A percentile compares a stretch with the other conserved stretches of the same genome.
Conservation (phyloP, 2,329 filamentous ascomycete species). For the Phyllosticta paracitricarpa region DNA sequence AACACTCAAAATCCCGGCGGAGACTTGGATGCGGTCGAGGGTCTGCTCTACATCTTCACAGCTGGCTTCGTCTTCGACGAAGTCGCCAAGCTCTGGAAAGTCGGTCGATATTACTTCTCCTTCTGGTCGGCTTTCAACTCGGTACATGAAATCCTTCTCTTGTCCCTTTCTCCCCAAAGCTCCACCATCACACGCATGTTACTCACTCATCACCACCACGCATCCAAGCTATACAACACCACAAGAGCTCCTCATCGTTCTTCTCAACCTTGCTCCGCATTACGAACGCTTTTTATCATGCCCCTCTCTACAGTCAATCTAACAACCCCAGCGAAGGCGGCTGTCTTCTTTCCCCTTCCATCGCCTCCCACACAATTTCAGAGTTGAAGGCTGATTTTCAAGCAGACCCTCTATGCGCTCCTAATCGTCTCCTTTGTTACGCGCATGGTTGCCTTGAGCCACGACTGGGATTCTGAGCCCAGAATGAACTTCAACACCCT, state of each 20-base stretch:
- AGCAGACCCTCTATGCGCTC: slow-evolving; percentile 64
- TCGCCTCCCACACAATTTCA: no score
- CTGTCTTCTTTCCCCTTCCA: no score
- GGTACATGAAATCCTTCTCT: no score
- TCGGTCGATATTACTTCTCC: slow-evolving; percentile 78
- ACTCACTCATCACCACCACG: no score
- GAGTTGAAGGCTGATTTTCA: not conserved
- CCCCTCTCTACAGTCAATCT: no score
- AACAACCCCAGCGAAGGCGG: no score
- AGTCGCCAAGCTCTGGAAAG: slow-evolving; percentile 81
- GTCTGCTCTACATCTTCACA: slow-evolving; percentile 82
- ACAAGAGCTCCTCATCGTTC: no score
- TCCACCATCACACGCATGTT: no score
- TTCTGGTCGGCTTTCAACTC: slow-evolving; percentile 96
- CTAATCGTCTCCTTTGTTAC: slow-evolving; percentile 69
- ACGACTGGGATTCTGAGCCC: slow-evolving; percentile 39
- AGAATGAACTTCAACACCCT: slow-evolving; percentile 62
- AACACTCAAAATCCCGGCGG: slow-evolving; percentile 85
- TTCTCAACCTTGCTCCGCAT: no score
- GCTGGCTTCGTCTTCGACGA: slow-evolving; percentile 87
- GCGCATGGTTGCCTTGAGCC: slow-evolving; percentile 66
- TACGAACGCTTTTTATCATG: no score
- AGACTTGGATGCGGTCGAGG: slow-evolving; percentile 75
- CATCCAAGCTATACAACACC: no score
- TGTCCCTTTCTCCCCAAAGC: no score